Evolutionary conservation across 2,329 filamentous ascomycete genomes (phyloP).

Genomic region (Alternaria panax): DNA sequence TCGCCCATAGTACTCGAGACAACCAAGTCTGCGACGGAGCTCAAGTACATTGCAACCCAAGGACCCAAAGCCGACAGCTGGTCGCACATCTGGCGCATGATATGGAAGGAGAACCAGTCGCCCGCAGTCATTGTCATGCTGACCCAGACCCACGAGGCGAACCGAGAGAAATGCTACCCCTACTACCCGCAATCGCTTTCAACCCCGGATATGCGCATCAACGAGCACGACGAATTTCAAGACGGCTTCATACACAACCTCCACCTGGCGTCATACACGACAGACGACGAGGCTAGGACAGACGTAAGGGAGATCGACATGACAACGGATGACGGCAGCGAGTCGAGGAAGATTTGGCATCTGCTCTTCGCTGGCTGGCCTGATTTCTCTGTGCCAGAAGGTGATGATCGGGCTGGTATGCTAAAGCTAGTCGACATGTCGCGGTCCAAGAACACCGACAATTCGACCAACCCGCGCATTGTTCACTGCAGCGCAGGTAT

Average conservation of each 20-base stretch:
- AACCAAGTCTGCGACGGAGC: slow-evolving; percentile 50
- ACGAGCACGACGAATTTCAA: slow-evolving; percentile 69
- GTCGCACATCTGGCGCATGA: slow-evolving; percentile 94
- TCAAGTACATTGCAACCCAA: slow-evolving; percentile 88
- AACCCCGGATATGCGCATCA: slow-evolving; percentile 59
- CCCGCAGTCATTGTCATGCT: slow-evolving; percentile 89
- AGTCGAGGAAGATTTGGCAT: slow-evolving; percentile 78
- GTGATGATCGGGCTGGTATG: slow-evolving; percentile 71
- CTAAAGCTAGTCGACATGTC: slow-evolving; percentile 74
- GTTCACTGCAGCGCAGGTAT: slow-evolving; percentile 82
- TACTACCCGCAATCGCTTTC: slow-evolving; percentile 73
- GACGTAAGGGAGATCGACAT: slow-evolving; percentile 77
- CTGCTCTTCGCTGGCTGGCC: slow-evolving; percentile 88
- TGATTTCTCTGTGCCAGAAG: slow-evolving; percentile 82
- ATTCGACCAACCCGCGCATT: slow-evolving; percentile 72
- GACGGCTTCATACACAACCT: slow-evolving; percentile 74
- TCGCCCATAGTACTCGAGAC: slow-evolving; percentile 55
- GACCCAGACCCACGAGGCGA: slow-evolving; percentile 82
- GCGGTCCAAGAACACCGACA: slow-evolving; percentile 61
- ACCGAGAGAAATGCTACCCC: slow-evolving; percentile 82
- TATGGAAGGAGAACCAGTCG: slow-evolving; percentile 78
- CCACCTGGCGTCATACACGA: slow-evolving; percentile 63
- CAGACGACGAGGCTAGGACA: slow-evolving; percentile 65
- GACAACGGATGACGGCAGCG: slow-evolving; percentile 50
- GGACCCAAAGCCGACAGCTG: slow-evolving; percentile 81